A percentile compares a stretch with the other conserved stretches of the same genome.
Evolutionary conservation across 1,139 yeast species (phyloP).

Genomic region (Geotrichum europaeum): DNA sequence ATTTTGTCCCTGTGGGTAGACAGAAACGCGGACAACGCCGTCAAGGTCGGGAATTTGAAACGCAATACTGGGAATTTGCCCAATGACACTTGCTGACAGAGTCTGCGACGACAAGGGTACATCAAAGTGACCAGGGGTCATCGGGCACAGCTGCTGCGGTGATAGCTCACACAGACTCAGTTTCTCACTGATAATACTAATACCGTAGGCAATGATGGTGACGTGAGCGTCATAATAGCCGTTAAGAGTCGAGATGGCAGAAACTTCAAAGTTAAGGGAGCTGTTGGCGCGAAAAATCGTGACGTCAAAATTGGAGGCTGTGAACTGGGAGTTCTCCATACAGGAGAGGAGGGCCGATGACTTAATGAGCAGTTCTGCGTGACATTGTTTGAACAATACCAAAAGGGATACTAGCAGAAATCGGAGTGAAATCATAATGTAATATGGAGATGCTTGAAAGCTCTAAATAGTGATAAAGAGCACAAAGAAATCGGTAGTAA

Average conservation of each 20-base stretch:
- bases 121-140: conserved; percentile 81
- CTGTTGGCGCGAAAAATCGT: conserved; percentile 58
- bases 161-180: conserved; percentile 54
- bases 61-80: too few relatives aligned
- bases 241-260: conserved; percentile 74
- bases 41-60: conserved; percentile 67
- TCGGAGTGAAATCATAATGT: background rate
- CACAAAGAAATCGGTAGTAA: background rate
- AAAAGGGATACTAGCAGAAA: background rate
- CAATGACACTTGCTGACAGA: too few relatives aligned
- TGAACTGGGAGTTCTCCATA: conserved; percentile 82
- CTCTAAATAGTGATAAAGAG: background rate
- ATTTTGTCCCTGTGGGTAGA: conserved; percentile 40
- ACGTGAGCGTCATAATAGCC: conserved; percentile 66
- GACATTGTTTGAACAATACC: background rate
- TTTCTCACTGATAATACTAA: conserved; percentile 51
- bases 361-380: conserved; percentile 37
- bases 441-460: background rate
- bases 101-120: conserved; percentile 49
- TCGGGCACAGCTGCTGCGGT: conserved; percentile 61
- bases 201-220: conserved; percentile 78
- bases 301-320: conserved; percentile 83
- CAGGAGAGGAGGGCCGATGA: conserved; percentile 85
- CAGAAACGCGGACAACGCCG: conserved; percentile 76
- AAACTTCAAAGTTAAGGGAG: conserved; percentile 59